Base-by-base conservation (phyloP, 2,329 filamentous ascomycete species). In the Neopestalotiopsis sp. region DNA sequence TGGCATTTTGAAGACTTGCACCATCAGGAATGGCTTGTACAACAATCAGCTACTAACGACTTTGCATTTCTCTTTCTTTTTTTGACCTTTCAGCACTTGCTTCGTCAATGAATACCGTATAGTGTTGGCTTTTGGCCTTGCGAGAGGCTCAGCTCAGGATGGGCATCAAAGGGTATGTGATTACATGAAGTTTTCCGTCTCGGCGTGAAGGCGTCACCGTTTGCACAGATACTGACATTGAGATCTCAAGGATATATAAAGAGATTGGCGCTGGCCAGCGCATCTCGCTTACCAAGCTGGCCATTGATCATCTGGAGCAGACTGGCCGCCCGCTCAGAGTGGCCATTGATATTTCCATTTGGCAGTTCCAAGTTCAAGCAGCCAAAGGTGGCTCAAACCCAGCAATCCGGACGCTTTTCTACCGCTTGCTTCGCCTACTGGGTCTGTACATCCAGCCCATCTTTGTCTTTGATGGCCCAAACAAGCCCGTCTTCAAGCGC, bases 301-400 rank as follows among this genome's bases (percentile, higher is more conserved):
- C 95, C 38, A 86, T 94, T 60, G 89, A 94, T 62, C 91, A 93
- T 73, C 88, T 97, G 72, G 89, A 94, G 75, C 81, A 86, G 67
- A 90, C 89, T 12, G 87, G 88, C 30, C 88, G 91, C 1, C 95
- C 95, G 0, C 84, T 98, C 56, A 91, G 95, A 56, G 86, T 99
- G 61, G 96, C 96, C 52, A 92, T 99, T 72, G 96, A 99, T 78
- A 92, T 97, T 74, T 94, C 94, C 2, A 98, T 99, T 77, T 99
- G 96, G 96, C 92, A 97, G 59, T 98, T 97, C 77, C 96, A 99
- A 77, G 91, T 91, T 13, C 94, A 97, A 77, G 91, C 94, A 14
- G 93, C 93, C 20, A 90, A 90, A 83, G 94, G 95, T 61, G 96
- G 96, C 69, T 90, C 91, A 12, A 98, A 98, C 74, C 95, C 96